These are phyloP conservation scores for Jatropha multifida DNA, from an alignment of 441 rosid species.

Conservation along the genomic window DNA sequence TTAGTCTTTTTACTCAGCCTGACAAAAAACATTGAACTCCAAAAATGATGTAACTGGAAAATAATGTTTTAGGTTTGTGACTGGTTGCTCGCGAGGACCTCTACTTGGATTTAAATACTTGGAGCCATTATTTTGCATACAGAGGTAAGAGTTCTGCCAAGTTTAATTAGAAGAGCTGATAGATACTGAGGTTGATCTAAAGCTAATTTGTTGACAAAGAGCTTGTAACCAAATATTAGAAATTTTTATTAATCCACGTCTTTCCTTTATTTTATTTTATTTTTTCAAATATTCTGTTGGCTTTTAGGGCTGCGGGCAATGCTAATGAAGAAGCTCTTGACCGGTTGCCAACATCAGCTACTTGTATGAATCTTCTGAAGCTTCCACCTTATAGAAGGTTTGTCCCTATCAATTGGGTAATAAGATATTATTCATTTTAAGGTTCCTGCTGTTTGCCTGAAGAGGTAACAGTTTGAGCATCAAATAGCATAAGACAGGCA, in stretches of 20 bases:
- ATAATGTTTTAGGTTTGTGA: constrained; percentile 69
- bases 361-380: constrained; percentile 98
- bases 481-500: neutral
- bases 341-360: constrained; percentile 92
- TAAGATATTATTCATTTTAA: neutral
- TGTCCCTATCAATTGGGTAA: constrained; percentile 21
- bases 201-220: constrained; percentile 7
- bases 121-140: constrained; percentile 96
- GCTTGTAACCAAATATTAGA: neutral
- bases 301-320: constrained; percentile 69
- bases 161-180: constrained; percentile 4
- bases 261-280: neutral
- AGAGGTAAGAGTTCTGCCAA: constrained; percentile 54
- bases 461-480: neutral
- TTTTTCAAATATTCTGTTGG: neutral
- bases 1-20: constrained; percentile 6
- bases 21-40: neutral
- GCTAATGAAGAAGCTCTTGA: constrained; percentile 83
- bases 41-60: constrained; percentile 23
- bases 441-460: neutral
- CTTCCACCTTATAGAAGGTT: constrained; percentile 98
- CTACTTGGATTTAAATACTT: constrained; percentile 87
- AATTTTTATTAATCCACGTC: neutral
- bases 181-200: constrained; percentile 6
- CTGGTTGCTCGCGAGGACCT: constrained; percentile 98